Base-by-base conservation (phyloP, 495 filamentous ascomycete genomes). In the Podospora sp. region DNA sequence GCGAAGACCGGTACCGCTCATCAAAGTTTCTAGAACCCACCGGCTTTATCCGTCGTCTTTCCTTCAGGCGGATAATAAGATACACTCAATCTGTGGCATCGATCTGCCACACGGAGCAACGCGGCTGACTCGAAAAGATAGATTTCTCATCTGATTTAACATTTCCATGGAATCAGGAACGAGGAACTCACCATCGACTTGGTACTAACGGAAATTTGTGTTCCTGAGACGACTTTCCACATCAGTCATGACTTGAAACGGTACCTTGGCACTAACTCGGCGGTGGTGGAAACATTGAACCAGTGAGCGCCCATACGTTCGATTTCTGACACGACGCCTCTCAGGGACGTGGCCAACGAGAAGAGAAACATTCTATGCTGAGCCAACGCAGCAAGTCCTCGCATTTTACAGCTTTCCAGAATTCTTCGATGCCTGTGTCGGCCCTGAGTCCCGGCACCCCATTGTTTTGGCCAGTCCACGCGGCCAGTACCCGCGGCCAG, bases 171-270 rank as follows among this genome's bases (percentile, higher is more conserved):
- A 60, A 21, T 20, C 57, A 35, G n/a, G 29, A 16, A 6, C 8
- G 11, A 50, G 21, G 60, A 29, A 62, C 9, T 11, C 20, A 62
- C 8, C 20, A 22, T 36, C n/a, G 36, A 22, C 12, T 36, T 26
- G 53, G 22, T 27, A 40, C 33, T 50, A 36, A 36, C 25, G 53
- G 25, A 36, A 27, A 64, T 68, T 73, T 70, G 69, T 64, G 64
- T 71, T 72, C 67, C 63, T 73, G 74, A 76, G 74, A 76, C 74
- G 22, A 20, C 33, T 24, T 61, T 26, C 9, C 20, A 18, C 22
- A 51, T 56, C 50, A 56, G 57, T 53, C 22, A 35, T 27, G 24
- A 36, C 33, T 65, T 65, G 57, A 70, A 70, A 72, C 71, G 33
- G 50, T 2, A 22, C 60, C 68, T 72, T 68, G 71, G 68, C 71